Percentiles rank a stretch among this genome's conserved stretches.
These are phyloP conservation scores for Coemansia asiatica DNA, from an alignment of 192 early-diverging fungal genomes.

Conservation along the genomic window DNA sequence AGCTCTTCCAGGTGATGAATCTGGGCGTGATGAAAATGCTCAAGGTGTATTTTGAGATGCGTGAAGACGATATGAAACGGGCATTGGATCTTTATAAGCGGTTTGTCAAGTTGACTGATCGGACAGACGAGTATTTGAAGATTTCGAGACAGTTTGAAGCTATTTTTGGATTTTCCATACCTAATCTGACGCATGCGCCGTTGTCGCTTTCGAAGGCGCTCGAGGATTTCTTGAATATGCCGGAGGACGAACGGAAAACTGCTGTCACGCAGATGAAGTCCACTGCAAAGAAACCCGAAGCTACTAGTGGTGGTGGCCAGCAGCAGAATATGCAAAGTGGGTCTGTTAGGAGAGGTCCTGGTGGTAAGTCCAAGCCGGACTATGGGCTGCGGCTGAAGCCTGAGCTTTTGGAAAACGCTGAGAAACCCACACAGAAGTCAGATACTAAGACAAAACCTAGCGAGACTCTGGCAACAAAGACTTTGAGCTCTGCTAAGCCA, in stretches of 20 bases:
- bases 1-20: slow-evolving; percentile 60
- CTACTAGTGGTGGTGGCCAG: neutral
- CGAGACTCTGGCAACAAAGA: neutral
- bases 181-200: slow-evolving; percentile 54
- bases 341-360: slow-evolving; percentile 15
- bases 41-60: slow-evolving; percentile 57
- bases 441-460: neutral
- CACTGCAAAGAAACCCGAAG: neutral
- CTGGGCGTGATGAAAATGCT: slow-evolving; percentile 61
- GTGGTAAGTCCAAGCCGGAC: slow-evolving; percentile 28
- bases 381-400: slow-evolving; percentile 51
- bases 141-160: slow-evolving; percentile 50
- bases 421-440: neutral
- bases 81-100: slow-evolving; percentile 57
- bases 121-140: slow-evolving; percentile 53
- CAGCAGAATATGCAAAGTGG: slow-evolving; percentile 5
- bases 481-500: neutral
- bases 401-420: slow-evolving; percentile 21
- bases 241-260: slow-evolving; percentile 30
- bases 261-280: slow-evolving; percentile 20
- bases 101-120: slow-evolving; percentile 57
- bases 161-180: slow-evolving; percentile 55
- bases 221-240: slow-evolving; percentile 55
- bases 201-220: slow-evolving; percentile 54
- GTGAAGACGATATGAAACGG: slow-evolving; percentile 53